phyloP scores from a whole-genome alignment of 2,329 filamentous ascomycete genomes.

The Epichloe gansuensis region DNA sequence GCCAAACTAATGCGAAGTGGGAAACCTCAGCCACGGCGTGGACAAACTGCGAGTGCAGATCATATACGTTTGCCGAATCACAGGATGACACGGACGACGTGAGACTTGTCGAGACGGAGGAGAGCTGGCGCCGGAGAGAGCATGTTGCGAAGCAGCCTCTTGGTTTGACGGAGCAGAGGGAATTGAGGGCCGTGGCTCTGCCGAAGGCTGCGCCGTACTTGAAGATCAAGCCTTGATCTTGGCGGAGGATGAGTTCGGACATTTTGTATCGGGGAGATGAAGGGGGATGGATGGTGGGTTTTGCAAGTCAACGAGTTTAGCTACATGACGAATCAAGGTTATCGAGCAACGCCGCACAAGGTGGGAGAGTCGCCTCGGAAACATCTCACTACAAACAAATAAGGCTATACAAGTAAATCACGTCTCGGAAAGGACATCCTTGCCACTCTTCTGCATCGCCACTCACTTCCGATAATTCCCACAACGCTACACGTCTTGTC shows the following conservation, averaged over 20 bases:
- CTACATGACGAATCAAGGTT: no score
- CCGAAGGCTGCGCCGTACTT: constrained; percentile 23
- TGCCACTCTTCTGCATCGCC: no score
- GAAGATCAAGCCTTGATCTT: constrained; percentile 16
- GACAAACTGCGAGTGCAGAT: constrained; percentile 60
- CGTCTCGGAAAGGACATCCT: no score
- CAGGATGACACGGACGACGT: constrained; percentile 36
- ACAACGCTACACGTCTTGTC: no score
- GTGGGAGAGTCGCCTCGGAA: no score
- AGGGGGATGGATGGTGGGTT: no score
- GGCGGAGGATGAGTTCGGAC: neutral
- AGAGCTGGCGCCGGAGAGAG: constrained; percentile 33
- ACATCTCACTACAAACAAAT: no score
- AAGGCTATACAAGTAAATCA: no score
- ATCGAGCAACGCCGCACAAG: no score
- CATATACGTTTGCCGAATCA: constrained; percentile 48
- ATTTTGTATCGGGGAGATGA: neutral
- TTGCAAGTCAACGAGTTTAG: no score
- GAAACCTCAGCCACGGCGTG: constrained; percentile 51
- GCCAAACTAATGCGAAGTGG: neutral
- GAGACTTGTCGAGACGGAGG: constrained; percentile 32
- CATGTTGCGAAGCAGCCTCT: constrained; percentile 25
- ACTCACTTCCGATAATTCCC: no score
- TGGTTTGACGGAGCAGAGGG: constrained; percentile 32
- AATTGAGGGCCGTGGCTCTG: constrained; percentile 28